Conservation (phyloP, 129 eudicot species). For the Arctium minus region DNA sequence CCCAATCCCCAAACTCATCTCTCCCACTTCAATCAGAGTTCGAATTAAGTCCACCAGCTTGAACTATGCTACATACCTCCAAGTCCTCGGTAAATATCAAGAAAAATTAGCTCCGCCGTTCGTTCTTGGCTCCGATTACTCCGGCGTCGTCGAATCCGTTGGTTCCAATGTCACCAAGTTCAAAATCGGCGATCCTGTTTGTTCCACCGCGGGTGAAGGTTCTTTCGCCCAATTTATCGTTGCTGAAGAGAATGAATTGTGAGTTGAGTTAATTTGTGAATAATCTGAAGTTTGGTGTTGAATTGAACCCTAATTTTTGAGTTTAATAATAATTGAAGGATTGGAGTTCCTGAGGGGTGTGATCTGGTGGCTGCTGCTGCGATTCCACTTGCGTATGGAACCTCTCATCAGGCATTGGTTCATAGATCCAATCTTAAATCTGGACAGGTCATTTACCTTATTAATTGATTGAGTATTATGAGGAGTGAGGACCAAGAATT, state of each 20-base stretch:
- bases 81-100: conserved; percentile 78
- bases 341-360: conserved; percentile 78
- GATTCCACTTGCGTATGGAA: conserved; percentile 93
- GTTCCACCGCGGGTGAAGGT: conserved; percentile 56
- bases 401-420: conserved; percentile 84
- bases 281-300: not conserved
- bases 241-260: conserved; percentile 69
- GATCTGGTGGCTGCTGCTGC: conserved; percentile 90
- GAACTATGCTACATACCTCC: conserved; percentile 82
- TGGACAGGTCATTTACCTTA: conserved; percentile 50
- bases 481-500: too few species aligned
- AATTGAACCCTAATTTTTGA: not conserved
- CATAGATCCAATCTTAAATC: conserved; percentile 78
- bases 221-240: conserved; percentile 77
- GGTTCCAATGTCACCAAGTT: conserved; percentile 59
- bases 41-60: conserved; percentile 76
- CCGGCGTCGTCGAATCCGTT: conserved; percentile 70
- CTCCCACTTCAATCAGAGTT: conserved; percentile 56
- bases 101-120: conserved; percentile 74
- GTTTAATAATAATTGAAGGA: conserved; percentile 39
- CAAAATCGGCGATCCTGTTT: conserved; percentile 76
- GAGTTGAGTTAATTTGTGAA: conserved; percentile 3
- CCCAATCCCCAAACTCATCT: conserved; percentile 61
- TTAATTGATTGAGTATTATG: too few species aligned
- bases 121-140: conserved; percentile 81